Conservation (phyloP, 805 yeast species). For the Hanseniaspora thailandica region DNA sequence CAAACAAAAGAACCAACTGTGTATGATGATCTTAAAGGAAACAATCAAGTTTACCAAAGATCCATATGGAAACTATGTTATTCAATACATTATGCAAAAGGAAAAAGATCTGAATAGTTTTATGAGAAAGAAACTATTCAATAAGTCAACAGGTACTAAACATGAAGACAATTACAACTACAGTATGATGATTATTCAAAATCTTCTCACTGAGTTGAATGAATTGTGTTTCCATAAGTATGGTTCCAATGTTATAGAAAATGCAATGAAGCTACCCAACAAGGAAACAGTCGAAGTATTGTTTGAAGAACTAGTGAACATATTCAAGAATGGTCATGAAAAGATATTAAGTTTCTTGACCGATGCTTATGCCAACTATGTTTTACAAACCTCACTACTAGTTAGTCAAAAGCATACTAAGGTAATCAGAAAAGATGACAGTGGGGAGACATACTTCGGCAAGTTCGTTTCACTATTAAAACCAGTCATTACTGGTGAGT, state of each 20-base stretch:
- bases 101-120: background rate
- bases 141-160: background rate
- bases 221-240: constrained; percentile 72
- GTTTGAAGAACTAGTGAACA: constrained; percentile 33
- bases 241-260: constrained; percentile 88
- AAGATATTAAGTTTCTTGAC: constrained; percentile 47
- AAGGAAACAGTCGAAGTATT: constrained; percentile 39
- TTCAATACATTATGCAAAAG: constrained; percentile 63
- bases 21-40: constrained; percentile 53
- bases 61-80: constrained; percentile 94
- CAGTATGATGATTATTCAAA: background rate
- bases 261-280: constrained; percentile 45
- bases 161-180: background rate
- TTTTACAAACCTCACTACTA: constrained; percentile 81
- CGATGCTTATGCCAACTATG: constrained; percentile 91
- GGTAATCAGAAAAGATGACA: constrained; percentile 17
- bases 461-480: constrained; percentile 3
- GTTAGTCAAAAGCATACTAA: constrained; percentile 31
- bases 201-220: background rate
- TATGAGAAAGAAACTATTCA: background rate
- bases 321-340: constrained; percentile 22
- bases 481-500: constrained; percentile 1
- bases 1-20: constrained; percentile 56
- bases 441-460: background rate
- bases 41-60: constrained; percentile 67